A percentile compares a stretch with the other conserved stretches of the same genome.
phyloP scores from a whole-genome alignment of 768 basidiomycete species.

The Mycena vitilis region DNA sequence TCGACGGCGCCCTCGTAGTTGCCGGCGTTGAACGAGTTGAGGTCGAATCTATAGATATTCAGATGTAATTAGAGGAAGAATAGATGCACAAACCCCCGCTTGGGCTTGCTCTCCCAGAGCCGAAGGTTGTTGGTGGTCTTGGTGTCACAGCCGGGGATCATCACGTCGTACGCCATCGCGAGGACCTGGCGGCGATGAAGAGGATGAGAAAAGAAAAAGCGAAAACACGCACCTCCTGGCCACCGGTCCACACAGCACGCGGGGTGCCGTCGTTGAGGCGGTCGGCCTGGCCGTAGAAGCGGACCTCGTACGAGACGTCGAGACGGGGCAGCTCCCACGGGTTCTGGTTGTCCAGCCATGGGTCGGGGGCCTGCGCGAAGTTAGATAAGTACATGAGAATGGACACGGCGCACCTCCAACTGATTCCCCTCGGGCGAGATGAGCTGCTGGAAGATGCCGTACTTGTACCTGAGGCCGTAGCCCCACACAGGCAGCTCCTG shows the following conservation, averaged over 20 bases:
- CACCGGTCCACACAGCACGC: conserved; percentile 83
- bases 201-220: too few species aligned
- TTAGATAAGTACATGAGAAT: not conserved
- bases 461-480: conserved; percentile 92
- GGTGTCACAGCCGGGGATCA: conserved; percentile 90
- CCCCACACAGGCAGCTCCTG: conserved; percentile 94
- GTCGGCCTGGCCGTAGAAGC: conserved; percentile 91
- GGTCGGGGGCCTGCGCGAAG: conserved; percentile 77
- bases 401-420: conserved; percentile 63
- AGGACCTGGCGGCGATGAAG: conserved; percentile 40
- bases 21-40: conserved; percentile 97
- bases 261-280: conserved; percentile 67
- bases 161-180: conserved; percentile 44
- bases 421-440: conserved; percentile 88
- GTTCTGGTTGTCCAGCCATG: conserved; percentile 90
- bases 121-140: conserved; percentile 91
- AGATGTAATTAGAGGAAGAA: too few species aligned
- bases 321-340: conserved; percentile 91
- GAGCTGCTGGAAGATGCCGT: conserved; percentile 96
- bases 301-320: conserved; percentile 86
- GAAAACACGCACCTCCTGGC: conserved; percentile 67
- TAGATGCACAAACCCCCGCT: conserved; percentile 76
- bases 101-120: conserved; percentile 87
- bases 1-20: conserved; percentile 93
- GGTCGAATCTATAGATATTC: too few species aligned